Conservation (phyloP, 2,329 filamentous ascomycete species). For the Aspergillus sp. region DNA sequence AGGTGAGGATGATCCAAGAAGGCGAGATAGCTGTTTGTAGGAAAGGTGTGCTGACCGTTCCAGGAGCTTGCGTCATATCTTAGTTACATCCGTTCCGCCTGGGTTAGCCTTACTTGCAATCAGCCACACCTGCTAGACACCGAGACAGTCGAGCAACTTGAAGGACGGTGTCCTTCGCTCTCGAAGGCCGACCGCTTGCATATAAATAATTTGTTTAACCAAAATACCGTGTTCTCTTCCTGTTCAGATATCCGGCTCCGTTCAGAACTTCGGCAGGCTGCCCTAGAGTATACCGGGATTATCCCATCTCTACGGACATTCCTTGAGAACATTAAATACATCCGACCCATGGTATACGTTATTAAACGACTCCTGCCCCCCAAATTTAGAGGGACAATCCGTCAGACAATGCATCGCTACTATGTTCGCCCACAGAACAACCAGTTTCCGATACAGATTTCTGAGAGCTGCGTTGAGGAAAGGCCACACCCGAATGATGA, state of each 20-base stretch:
- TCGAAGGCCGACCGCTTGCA: slow-evolving; percentile 8
- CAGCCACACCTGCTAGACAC: slow-evolving; percentile 4
- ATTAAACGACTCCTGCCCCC: slow-evolving; percentile 12
- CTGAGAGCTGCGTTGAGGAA: slow-evolving; percentile 6
- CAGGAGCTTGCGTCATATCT: slow-evolving; percentile 13
- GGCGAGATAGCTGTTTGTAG: background rate
- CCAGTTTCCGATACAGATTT: slow-evolving; percentile 2
- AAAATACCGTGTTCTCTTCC: slow-evolving; percentile 5
- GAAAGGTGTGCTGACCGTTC: background rate
- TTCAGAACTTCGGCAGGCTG: background rate
- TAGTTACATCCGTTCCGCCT: slow-evolving; percentile 4
- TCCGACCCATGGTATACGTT: slow-evolving; percentile 13
- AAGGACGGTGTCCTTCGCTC: slow-evolving; percentile 12
- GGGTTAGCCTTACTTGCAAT: background rate
- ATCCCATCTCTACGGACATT: slow-evolving; percentile 15
- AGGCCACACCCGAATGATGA: background rate
- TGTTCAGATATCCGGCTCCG: background rate
- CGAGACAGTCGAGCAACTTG: slow-evolving; percentile 8
- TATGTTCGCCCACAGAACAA: slow-evolving; percentile 1
- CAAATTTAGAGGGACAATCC: slow-evolving; percentile 13
- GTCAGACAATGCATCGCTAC: slow-evolving; percentile 4
- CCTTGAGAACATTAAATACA: slow-evolving; percentile 15
- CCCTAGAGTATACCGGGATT: background rate
- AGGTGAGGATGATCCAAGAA: slow-evolving; percentile 2
- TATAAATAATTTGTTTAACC: slow-evolving; percentile 6